These are phyloP conservation scores for Phragmites australis DNA, from an alignment of 176 grass and related monocot genomes.

Conservation along the genomic window DNA sequence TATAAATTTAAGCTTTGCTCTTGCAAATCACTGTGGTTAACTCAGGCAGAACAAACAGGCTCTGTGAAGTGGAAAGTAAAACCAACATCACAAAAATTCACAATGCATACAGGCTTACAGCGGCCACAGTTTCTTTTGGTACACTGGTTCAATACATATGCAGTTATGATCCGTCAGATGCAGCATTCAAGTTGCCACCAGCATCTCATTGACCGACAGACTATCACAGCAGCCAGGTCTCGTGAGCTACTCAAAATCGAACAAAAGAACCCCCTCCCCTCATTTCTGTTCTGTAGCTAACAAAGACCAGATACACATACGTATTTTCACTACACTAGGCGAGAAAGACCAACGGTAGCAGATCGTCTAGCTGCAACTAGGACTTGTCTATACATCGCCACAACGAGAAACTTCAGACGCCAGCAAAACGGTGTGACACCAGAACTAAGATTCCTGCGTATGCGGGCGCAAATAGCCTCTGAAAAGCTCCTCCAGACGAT, in stretches of 20 bases:
- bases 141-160: slow-evolving; percentile 5
- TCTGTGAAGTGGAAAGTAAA: too few species aligned
- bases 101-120: background rate
- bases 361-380: background rate
- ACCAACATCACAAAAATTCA: background rate
- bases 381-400: background rate
- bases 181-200: slow-evolving; percentile 43
- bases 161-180: slow-evolving; percentile 31
- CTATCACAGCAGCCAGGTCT: slow-evolving; percentile 9
- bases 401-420: background rate
- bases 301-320: background rate
- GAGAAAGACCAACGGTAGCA: background rate
- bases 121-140: background rate
- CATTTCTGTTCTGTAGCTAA: background rate
- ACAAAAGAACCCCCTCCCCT: background rate
- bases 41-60: background rate
- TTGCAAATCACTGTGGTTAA: background rate
- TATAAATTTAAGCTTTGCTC: background rate
- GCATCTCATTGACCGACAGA: slow-evolving; percentile 14
- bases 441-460: slow-evolving; percentile 28
- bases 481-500: slow-evolving; percentile 35
- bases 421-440: background rate
- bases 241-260: slow-evolving; percentile 23
- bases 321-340: slow-evolving; percentile 2
- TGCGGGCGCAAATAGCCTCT: slow-evolving; percentile 37